These are phyloP conservation scores for Aegle marmelos DNA, from an alignment of 345 rosid genomes.

Conservation along the genomic window DNA sequence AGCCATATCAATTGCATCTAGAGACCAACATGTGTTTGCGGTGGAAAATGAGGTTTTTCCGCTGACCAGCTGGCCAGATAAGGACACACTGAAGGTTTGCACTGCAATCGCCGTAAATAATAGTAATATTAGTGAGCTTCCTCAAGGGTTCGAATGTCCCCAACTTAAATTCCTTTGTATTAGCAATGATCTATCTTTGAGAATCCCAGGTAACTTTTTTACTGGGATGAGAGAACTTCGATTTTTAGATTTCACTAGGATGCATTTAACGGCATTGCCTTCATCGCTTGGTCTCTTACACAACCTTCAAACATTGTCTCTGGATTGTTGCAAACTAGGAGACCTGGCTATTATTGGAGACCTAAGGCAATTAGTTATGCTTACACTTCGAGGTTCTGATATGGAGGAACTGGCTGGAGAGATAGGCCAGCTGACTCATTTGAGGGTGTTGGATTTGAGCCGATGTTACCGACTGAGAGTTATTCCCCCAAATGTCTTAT, in stretches of 20 bases:
- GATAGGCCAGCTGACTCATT: slow-evolving; percentile 1
- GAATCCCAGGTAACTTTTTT: background rate
- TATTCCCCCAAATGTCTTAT: slow-evolving; percentile 6
- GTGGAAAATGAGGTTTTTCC: background rate
- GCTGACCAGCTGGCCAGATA: background rate
- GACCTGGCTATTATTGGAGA: background rate
- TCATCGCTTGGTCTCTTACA: background rate
- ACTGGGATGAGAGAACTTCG: background rate
- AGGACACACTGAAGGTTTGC: background rate
- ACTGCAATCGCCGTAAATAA: background rate
- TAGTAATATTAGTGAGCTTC: background rate
- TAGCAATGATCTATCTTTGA: background rate
- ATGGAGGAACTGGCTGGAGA: slow-evolving; percentile 9
- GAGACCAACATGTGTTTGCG: background rate
- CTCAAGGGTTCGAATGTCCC: background rate
- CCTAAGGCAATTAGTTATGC: background rate
- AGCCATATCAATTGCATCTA: background rate
- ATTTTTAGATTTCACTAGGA: background rate
- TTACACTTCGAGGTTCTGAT: background rate
- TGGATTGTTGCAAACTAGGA: background rate
- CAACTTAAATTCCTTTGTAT: background rate
- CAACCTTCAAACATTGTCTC: slow-evolving; percentile 2
- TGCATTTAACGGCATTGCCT: background rate
- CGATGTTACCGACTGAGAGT: background rate
- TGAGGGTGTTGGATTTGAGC: slow-evolving; percentile 15